Conservation (phyloP, 2,329 filamentous ascomycete species). For the Claviceps maximensis region DNA sequence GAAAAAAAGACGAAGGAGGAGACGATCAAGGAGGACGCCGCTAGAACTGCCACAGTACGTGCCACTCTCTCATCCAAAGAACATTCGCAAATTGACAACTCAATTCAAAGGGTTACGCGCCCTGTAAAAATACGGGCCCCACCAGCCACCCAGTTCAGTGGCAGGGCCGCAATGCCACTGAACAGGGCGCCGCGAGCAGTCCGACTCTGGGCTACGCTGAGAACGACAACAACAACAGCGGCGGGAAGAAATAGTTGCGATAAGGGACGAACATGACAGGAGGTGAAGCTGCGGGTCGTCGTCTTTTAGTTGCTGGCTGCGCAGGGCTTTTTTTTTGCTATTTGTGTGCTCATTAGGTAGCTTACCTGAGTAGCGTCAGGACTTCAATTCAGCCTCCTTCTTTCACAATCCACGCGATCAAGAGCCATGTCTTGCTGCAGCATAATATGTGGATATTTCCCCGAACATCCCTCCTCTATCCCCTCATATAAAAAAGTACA, state of each 20-base stretch:
- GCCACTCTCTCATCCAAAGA: neutral
- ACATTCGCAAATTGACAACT: neutral
- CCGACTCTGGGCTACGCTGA: neutral
- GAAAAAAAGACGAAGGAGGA: neutral
- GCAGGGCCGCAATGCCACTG: slow-evolving; percentile 6
- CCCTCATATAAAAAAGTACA: no score
- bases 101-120: neutral
- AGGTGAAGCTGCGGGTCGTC: neutral
- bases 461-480: no score
- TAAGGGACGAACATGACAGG: neutral
- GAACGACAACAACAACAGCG: no score
- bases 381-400: no score
- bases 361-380: neutral
- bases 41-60: neutral
- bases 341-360: neutral
- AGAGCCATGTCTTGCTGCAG: no score
- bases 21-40: neutral
- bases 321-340: neutral
- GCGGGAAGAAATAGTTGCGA: neutral
- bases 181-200: neutral
- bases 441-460: no score
- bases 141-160: neutral
- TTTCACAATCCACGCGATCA: no score
- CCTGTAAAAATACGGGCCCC: no score
- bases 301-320: neutral